Conservation (phyloP, 306 rosid genomes). For the Vicia faba region DNA sequence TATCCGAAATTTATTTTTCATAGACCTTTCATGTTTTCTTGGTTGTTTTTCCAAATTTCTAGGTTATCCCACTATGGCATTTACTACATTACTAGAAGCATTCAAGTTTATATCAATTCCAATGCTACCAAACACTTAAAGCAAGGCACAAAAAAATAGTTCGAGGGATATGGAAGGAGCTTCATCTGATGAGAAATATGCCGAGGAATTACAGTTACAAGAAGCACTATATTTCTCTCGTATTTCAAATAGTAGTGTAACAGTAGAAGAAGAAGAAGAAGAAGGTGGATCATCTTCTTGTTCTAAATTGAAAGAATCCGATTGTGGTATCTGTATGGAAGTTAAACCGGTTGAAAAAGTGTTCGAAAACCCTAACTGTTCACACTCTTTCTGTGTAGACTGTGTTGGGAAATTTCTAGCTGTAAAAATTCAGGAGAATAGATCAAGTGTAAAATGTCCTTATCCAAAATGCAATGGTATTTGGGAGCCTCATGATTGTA, state of each 20-base stretch:
- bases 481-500: constrained; percentile 50
- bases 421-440: constrained; percentile 50
- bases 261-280: not conserved
- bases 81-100: not conserved
- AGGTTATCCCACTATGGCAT: not conserved
- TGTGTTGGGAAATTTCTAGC: constrained; percentile 53
- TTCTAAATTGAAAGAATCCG: not conserved
- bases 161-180: not conserved
- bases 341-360: constrained; percentile 40
- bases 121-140: not conserved
- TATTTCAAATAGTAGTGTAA: not conserved
- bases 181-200: not conserved
- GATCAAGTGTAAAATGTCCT: constrained; percentile 56
- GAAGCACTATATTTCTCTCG: not conserved
- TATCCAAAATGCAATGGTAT: constrained; percentile 49
- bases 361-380: constrained; percentile 49
- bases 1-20: not conserved
- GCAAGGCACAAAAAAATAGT: not conserved
- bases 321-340: constrained; percentile 66
- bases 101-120: not conserved
- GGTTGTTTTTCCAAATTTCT: not conserved
- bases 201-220: not conserved
- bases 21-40: not conserved
- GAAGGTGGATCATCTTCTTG: not conserved
- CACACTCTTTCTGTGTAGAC: not conserved